Conservation (phyloP, 805 yeast genomes). For the Blastobotrys attinorum region DNA sequence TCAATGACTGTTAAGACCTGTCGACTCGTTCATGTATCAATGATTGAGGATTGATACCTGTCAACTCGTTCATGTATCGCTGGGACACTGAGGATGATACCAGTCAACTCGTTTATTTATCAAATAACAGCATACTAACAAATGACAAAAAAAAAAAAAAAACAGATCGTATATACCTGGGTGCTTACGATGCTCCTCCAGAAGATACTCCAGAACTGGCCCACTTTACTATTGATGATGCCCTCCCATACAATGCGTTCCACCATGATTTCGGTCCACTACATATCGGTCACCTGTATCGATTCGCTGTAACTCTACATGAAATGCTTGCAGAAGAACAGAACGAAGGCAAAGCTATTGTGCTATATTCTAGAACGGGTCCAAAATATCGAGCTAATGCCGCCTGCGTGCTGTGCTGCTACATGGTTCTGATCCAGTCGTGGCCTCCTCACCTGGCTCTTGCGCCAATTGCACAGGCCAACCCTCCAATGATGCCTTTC, state of each 20-base stretch:
- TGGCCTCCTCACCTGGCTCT: constrained; percentile 98
- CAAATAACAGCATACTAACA: too few species aligned
- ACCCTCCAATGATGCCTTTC: constrained; percentile 90
- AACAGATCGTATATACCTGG: constrained; percentile 65
- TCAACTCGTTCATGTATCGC: too few species aligned
- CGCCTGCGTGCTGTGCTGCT: constrained; percentile 88
- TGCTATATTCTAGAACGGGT: constrained; percentile 77
- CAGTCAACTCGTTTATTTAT: too few species aligned
- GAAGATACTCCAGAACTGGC: constrained; percentile 66
- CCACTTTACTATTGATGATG: constrained; percentile 86
- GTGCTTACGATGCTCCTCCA: constrained; percentile 79
- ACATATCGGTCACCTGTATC: constrained; percentile 84
- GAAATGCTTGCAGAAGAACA: constrained; percentile 80
- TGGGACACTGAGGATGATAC: too few species aligned
- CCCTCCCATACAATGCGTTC: constrained; percentile 88
- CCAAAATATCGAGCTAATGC: constrained; percentile 85
- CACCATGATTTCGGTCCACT: constrained; percentile 96
- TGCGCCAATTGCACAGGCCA: constrained; percentile 87
- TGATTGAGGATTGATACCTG: too few species aligned
- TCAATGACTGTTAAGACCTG: too few species aligned
- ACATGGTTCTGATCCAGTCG: constrained; percentile 87
- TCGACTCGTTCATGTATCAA: too few species aligned
- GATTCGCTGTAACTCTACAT: constrained; percentile 92
- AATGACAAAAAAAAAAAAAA: neutral
- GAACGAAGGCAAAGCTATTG: constrained; percentile 82